Conservation (phyloP, 257 asterid genomes). For the Linaria vulgaris region DNA sequence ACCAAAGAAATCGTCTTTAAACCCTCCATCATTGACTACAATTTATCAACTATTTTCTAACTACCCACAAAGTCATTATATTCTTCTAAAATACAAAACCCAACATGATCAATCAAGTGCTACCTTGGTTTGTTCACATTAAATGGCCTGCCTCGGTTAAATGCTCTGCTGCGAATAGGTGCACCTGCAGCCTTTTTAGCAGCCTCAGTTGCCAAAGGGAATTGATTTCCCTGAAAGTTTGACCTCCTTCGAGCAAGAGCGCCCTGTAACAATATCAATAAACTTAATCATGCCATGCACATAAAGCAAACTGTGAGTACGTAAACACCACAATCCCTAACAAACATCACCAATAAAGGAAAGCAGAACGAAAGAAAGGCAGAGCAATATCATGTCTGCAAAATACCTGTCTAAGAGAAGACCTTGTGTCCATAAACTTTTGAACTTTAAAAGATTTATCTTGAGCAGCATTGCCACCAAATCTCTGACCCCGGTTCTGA, state of each 20-base stretch:
- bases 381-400: not conserved
- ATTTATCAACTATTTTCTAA: constrained; percentile 2
- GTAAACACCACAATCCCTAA: not conserved
- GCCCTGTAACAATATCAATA: constrained; percentile 47
- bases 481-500: constrained; percentile 64
- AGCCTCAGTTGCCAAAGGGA: constrained; percentile 72
- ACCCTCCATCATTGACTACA: not conserved
- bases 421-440: constrained; percentile 61
- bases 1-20: constrained; percentile 20
- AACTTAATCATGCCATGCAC: not conserved
- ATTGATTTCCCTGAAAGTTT: constrained; percentile 67
- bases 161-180: constrained; percentile 56
- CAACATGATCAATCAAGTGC: constrained; percentile 10
- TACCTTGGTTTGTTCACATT: constrained; percentile 68
- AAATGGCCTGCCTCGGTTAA: constrained; percentile 44
- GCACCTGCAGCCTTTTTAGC: constrained; percentile 75
- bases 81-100: not conserved
- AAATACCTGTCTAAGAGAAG: constrained; percentile 76
- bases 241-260: constrained; percentile 80
- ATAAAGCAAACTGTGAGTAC: not conserved
- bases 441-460: constrained; percentile 51
- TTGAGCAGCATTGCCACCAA: constrained; percentile 44
- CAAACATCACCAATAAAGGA: not conserved
- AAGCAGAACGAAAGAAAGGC: not conserved
- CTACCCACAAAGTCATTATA: not conserved